A percentile compares a stretch with the other conserved stretches of the same genome.
Conservation (phyloP, 441 rosid genomes). For the Gossypium trilobum region DNA sequence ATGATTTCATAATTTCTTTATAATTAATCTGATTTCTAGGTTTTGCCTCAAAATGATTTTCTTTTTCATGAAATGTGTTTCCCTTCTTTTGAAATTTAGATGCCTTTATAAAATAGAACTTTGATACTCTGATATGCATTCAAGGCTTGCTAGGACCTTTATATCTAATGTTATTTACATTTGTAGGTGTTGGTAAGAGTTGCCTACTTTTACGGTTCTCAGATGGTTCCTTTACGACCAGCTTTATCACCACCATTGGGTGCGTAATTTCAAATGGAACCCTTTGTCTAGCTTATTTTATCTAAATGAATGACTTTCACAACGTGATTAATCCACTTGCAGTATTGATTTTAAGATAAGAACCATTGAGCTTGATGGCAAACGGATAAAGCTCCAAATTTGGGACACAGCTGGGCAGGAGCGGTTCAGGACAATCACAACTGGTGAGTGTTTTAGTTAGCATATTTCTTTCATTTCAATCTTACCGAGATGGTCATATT, state of each 20-base stretch:
- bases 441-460: slow-evolving; percentile 31
- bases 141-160: not conserved
- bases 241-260: slow-evolving; percentile 78
- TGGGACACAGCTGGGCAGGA: slow-evolving; percentile 86
- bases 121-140: not conserved
- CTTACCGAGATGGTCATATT: not conserved
- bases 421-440: slow-evolving; percentile 67
- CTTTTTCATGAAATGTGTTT: not conserved
- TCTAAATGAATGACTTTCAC: not conserved
- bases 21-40: not conserved
- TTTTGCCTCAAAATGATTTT: not conserved
- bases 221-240: slow-evolving; percentile 70
- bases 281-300: not conserved
- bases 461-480: not conserved
- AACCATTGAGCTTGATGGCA: slow-evolving; percentile 70
- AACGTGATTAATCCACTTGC: slow-evolving; percentile 12
- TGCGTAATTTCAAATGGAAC: slow-evolving; percentile 24
- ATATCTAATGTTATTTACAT: not conserved
- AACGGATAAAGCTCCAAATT: slow-evolving; percentile 68
- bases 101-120: not conserved
- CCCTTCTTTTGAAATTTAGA: not conserved
- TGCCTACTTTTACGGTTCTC: slow-evolving; percentile 65
- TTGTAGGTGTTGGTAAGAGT: slow-evolving; percentile 72
- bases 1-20: not conserved
- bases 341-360: slow-evolving; percentile 76